These are phyloP conservation scores for Daldinia caldariorum DNA, from an alignment of 495 filamentous ascomycete species.

Conservation along the genomic window DNA sequence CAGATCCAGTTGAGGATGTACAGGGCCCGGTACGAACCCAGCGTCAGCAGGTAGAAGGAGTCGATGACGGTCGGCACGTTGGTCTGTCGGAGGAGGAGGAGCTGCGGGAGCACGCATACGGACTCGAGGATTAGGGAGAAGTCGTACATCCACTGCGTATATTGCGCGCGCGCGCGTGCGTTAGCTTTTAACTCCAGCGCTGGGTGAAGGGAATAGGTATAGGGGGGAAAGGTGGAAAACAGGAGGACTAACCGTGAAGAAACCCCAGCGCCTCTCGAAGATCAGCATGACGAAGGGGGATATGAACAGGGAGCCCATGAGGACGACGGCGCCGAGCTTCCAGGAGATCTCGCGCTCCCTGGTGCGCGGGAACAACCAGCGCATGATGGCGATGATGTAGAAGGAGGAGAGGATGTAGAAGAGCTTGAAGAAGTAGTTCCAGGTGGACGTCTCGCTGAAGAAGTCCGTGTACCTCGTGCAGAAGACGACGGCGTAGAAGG, in stretches of 20 bases:
- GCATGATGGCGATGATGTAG: conserved; percentile 89
- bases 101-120: conserved; percentile 87
- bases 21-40: conserved; percentile 88
- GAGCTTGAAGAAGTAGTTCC: conserved; percentile 82
- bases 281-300: conserved; percentile 75
- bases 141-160: conserved; percentile 78
- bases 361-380: conserved; percentile 84
- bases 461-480: conserved; percentile 87
- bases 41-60: conserved; percentile 87
- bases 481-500: conserved; percentile 88
- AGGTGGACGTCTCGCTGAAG: conserved; percentile 61
- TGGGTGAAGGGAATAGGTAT: background rate
- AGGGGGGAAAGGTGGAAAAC: background rate
- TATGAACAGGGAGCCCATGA: conserved; percentile 66
- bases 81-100: conserved; percentile 90
- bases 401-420: conserved; percentile 87
- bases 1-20: conserved; percentile 95
- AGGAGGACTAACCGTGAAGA: conserved; percentile 63
- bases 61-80: conserved; percentile 96
- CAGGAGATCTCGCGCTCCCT: conserved; percentile 90
- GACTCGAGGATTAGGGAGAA: conserved; percentile 94
- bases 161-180: background rate
- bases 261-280: conserved; percentile 59
- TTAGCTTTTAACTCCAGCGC: background rate
- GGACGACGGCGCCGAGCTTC: conserved; percentile 77